Conservation (phyloP, 768 basidiomycete species). For the Lentinula raphanica region DNA sequence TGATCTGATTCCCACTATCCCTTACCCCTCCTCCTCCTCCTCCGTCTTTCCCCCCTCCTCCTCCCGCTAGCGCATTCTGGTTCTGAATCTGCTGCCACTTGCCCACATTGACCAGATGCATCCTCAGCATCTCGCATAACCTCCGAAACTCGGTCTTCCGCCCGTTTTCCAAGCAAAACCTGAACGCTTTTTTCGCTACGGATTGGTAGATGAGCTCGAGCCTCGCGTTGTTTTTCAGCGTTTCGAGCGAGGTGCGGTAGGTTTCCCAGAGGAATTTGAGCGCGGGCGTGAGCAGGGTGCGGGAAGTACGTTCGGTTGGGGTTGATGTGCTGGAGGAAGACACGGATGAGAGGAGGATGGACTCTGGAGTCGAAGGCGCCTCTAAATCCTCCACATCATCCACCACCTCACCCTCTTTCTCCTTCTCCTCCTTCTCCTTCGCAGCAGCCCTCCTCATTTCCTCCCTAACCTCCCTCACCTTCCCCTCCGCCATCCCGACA, state of each 20-base stretch:
- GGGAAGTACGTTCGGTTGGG: conserved; percentile 90
- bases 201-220: conserved; percentile 94
- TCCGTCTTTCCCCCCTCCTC: no score
- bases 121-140: conserved; percentile 90
- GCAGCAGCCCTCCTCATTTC: conserved; percentile 84
- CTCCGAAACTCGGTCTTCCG: conserved; percentile 97
- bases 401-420: neutral
- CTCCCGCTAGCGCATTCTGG: no score
- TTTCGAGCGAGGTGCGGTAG: conserved; percentile 92
- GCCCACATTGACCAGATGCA: conserved; percentile 90
- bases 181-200: conserved; percentile 96
- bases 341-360: conserved; percentile 85
- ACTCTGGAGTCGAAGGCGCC: conserved; percentile 91
- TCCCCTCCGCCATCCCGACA: conserved; percentile 72
- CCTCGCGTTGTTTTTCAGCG: conserved; percentile 91
- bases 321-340: conserved; percentile 37
- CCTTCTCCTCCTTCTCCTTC: conserved; percentile 21
- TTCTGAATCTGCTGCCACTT: conserved; percentile 93
- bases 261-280: conserved; percentile 99
- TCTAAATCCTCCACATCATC: conserved; percentile 93
- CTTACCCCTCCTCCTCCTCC: neutral
- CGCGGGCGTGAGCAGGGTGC: conserved; percentile 94
- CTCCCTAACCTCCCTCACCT: conserved; percentile 82
- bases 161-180: conserved; percentile 89
- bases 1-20: conserved; percentile 77